A percentile compares a stretch with the other conserved stretches of the same genome.
Conservation (phyloP, 75 land plant species). For the Pseudotsuga menziesii region DNA sequence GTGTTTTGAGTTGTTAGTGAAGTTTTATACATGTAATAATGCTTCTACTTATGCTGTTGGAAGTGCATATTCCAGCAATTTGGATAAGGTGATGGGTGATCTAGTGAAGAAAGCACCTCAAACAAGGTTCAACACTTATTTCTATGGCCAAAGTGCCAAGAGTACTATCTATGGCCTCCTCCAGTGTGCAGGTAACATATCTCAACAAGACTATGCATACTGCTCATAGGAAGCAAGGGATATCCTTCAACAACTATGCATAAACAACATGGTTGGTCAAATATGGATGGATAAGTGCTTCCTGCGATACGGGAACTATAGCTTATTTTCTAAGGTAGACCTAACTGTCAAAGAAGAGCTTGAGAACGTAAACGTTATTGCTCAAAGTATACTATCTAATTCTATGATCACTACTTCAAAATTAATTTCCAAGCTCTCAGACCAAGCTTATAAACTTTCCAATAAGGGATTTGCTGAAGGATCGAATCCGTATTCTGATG, state of each 20-base stretch:
- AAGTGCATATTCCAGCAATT: background rate
- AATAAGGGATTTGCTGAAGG: no score
- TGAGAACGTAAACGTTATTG: background rate
- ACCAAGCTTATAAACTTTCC: no score
- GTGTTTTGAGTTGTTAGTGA: no score
- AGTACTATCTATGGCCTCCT: background rate
- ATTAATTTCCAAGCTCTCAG: background rate
- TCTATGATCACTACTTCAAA: background rate
- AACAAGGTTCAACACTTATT: background rate
- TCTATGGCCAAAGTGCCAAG: background rate
- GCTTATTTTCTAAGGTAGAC: background rate
- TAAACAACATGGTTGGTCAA: background rate
- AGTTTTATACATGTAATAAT: no score
- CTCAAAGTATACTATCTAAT: background rate
- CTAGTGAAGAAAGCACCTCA: background rate
- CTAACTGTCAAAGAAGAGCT: background rate
- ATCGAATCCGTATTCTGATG: no score
- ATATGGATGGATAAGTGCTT: background rate
- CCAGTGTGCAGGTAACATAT: background rate
- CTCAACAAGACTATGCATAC: background rate
- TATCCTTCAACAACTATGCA: background rate
- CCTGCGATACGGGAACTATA: slow-evolving; percentile 6
- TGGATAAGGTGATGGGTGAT: background rate
- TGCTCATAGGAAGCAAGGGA: background rate
- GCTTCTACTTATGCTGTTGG: background rate